Conservation (phyloP, 2,329 filamentous ascomycete genomes). For the Colletotrichum trifolii region DNA sequence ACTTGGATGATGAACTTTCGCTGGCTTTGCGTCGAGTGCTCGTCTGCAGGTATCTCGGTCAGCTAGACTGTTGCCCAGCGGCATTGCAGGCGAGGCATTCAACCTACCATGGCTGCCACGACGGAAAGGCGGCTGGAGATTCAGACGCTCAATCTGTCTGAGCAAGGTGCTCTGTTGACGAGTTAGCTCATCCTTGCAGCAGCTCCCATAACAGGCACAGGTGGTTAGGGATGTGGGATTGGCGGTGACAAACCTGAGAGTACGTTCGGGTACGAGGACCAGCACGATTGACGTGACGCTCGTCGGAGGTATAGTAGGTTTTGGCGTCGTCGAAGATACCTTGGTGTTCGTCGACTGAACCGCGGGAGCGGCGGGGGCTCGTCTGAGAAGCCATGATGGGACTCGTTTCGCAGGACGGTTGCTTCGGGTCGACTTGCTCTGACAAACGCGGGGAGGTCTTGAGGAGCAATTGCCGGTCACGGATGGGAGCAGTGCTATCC, state of each 20-base stretch:
- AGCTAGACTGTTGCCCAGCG: neutral
- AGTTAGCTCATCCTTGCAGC: slow-evolving; percentile 16
- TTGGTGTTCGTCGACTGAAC: slow-evolving; percentile 57
- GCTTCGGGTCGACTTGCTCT: neutral
- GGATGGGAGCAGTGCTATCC: neutral
- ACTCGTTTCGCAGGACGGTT: slow-evolving; percentile 8
- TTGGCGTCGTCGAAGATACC: slow-evolving; percentile 67
- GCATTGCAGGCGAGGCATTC: neutral
- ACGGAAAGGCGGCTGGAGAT: slow-evolving; percentile 64
- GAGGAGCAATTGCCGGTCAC: slow-evolving; percentile 15
- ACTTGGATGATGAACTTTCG: slow-evolving; percentile 90
- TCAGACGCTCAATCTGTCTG: slow-evolving; percentile 64
- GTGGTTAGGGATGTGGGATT: slow-evolving; percentile 13
- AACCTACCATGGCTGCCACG: slow-evolving; percentile 68
- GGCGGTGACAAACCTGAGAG: slow-evolving; percentile 58
- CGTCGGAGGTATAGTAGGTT: slow-evolving; percentile 69
- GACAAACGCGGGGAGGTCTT: slow-evolving; percentile 8
- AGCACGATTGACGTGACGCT: slow-evolving; percentile 61
- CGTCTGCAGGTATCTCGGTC: slow-evolving; percentile 67
- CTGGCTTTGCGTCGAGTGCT: slow-evolving; percentile 67
- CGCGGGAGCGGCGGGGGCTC: slow-evolving; percentile 39
- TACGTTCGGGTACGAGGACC: slow-evolving; percentile 66
- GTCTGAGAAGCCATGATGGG: slow-evolving; percentile 37
- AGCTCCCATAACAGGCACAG: slow-evolving; percentile 3
- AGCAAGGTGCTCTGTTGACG: slow-evolving; percentile 60